Evolutionary conservation across 805 yeast genomes (phyloP), one percentile per base, ranked within the genome.

Genomic region (Pichia thaimueangensis): DNA sequence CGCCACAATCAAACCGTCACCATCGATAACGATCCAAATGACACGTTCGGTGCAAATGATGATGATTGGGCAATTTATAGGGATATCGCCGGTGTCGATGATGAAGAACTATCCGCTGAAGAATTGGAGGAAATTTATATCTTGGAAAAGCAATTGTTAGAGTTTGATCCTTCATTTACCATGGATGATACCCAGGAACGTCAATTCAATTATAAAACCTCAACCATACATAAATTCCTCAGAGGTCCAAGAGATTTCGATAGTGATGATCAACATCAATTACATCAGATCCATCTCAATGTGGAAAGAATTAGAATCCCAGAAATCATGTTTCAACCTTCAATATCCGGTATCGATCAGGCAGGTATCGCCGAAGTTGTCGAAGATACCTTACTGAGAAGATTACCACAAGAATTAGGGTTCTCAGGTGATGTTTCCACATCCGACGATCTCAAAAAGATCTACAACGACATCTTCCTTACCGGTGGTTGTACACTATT

Each of bases 51-150:
- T 43, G 89, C 96, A 2, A 80, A 87, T 55, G 97, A 91, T 58
- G 95, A 85, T 43, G 98, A 93, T 62, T 91, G 97, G 97, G 78
- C 83, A 19, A 80, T 87, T 15, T 91, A 91, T 59, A 74, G 93
- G 53, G 93, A 86, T 56, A 83, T 88, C 43, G 76, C 86, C 16
- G 77, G 74, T 48, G 81, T 71, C 15, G 82, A 80, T 21, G 86
- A 88, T 51, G 88, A 82, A 45, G 96, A 87, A 52, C 76, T 76
- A 27, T 82, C 85, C 47, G 95, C 83, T 45, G 86, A 78, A 41
- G 89, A 83, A 47, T 78, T 79, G 42, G 73, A 71, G 35, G 68
- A 68, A 38, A 71, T 85, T 23, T 59, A 75, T 20, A 72, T 70
- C 17, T 52, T 93, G 28, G 97, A 91, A 60, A 82, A 76, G 46